Evolutionary conservation across 2,329 filamentous ascomycete species (phyloP), one percentile per base, ranked within the genome.

Genomic region (Trichoderma cornu-damae): DNA sequence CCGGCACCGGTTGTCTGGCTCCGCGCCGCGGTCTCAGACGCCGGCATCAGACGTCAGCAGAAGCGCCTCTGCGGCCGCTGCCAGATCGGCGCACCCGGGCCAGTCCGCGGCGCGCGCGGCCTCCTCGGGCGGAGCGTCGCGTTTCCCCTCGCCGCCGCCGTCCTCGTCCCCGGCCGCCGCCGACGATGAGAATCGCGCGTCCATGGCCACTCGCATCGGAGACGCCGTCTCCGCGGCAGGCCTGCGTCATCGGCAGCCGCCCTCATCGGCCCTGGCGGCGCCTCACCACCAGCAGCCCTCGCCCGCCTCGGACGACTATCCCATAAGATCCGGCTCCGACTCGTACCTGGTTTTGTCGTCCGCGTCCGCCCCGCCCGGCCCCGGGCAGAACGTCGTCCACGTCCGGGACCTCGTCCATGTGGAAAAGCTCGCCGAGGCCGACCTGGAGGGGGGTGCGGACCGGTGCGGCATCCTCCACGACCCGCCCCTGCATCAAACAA

Each of bases 371-470:
- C 63, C 64, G 35, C 68, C 59, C 59, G 67, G 46, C 64, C 61
- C 68, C 62, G 69, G 73, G 52, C 78, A 80, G 53, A 76, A 72
- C 9, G 80, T 80, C 3, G 89, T 97, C 67, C 88, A 89, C 69
- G 86, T 99, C 42, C 88, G 89, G 66, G 91, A 96, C 70, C 78
- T 99, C 49, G 88, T 87, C 40, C 94, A 99, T 68, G 93, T 99
- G 61, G 89, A 94, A 69, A 90, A 84, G 68, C 87, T 99, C 61
- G 91, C 90, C 24, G 86, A 81, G 62, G 87, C 93, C 62, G 90
- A 96, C 63, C 78, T 87, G 68, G 84, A 76, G 22, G 74, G 74
- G 12, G 46, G 44, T 16, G 44, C 34, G 7, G 48, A 26, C 55
- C 74, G 73, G 2, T 64, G 79, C 62, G 75, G 80, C 65, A 76